Percentiles rank a stretch among this genome's conserved stretches.
phyloP scores from a whole-genome alignment of 1,139 yeast species.

The Saccharomyces hybrid region DNA sequence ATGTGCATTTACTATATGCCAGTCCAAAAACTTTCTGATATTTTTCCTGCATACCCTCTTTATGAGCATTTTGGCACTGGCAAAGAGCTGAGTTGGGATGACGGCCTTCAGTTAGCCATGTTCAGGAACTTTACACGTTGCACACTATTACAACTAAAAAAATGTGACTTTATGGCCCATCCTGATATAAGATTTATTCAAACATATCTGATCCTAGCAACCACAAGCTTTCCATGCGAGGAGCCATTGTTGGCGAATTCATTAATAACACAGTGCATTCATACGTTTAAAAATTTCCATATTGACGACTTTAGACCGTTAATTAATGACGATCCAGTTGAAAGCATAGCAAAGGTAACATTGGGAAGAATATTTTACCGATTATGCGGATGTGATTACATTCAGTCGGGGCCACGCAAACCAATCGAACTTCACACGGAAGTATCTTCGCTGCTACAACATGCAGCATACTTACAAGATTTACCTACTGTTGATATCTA shows the following conservation, averaged over 20 bases:
- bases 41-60: constrained; percentile 10
- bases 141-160: constrained; percentile 14
- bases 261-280: constrained; percentile 20
- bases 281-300: constrained; percentile 21
- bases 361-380: constrained; percentile 27
- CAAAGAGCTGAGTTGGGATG: constrained; percentile 11
- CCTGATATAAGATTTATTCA: constrained; percentile 28
- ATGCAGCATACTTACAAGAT: constrained; percentile 26
- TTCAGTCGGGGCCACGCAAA: constrained; percentile 22
- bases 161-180: constrained; percentile 15
- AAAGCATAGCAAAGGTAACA: constrained; percentile 19
- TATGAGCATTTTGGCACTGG: constrained; percentile 6
- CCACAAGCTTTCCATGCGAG: constrained; percentile 18
- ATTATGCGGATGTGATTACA: constrained; percentile 23
- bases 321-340: constrained; percentile 18
- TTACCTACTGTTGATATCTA: constrained; percentile 22
- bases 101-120: constrained; percentile 9
- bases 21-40: constrained; percentile 7
- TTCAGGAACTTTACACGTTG: constrained; percentile 13
- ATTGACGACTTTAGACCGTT: constrained; percentile 16
- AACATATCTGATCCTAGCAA: constrained; percentile 20
- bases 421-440: constrained; percentile 20
- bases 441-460: constrained; percentile 24
- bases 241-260: constrained; percentile 14
- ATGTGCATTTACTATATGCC: constrained; percentile 27